Conservation (phyloP, 768 basidiomycete species). For the Suillus weaverae region DNA sequence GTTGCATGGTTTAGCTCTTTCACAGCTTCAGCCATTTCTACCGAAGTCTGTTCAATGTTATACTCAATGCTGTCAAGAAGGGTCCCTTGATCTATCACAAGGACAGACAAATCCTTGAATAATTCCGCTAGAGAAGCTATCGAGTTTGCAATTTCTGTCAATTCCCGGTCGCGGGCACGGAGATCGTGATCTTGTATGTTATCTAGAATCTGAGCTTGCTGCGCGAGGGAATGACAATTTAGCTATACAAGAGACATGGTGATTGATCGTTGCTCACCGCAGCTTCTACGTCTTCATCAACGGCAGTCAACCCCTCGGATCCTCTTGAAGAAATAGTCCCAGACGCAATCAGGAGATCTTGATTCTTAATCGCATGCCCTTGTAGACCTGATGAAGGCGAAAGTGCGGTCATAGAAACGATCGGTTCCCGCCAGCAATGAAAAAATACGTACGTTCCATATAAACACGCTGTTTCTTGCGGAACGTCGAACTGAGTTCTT, state of each 20-base stretch:
- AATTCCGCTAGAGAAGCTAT: conserved; percentile 91
- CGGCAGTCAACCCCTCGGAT: conserved; percentile 77
- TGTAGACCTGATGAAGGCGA: conserved; percentile 66
- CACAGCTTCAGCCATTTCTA: conserved; percentile 79
- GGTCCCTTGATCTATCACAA: conserved; percentile 98
- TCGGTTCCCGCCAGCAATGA: conserved; percentile 12
- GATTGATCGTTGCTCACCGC: conserved; percentile 53
- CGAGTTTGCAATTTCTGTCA: conserved; percentile 87
- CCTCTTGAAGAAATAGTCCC: conserved; percentile 82
- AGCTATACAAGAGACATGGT: conserved; percentile 13
- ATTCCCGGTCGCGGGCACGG: conserved; percentile 60
- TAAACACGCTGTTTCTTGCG: conserved; percentile 98
- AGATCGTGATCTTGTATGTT: conserved; percentile 42
- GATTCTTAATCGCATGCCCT: conserved; percentile 97
- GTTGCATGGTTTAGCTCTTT: conserved; percentile 83
- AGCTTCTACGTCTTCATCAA: conserved; percentile 89
- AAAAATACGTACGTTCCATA: conserved; percentile 82
- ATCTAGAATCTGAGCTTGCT: conserved; percentile 38
- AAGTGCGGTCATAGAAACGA: conserved; percentile 14
- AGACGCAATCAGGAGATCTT: conserved; percentile 89
- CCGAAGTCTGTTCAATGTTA: conserved; percentile 91
- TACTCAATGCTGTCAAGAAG: conserved; percentile 96
- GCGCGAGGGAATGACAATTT: conserved; percentile 11
- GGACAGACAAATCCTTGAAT: conserved; percentile 89
- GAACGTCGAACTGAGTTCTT: conserved; percentile 88